Evolutionary conservation across 805 yeast species (phyloP), one percentile per base, ranked within the genome.

Genomic region (Diddensiella santjacobensis): DNA sequence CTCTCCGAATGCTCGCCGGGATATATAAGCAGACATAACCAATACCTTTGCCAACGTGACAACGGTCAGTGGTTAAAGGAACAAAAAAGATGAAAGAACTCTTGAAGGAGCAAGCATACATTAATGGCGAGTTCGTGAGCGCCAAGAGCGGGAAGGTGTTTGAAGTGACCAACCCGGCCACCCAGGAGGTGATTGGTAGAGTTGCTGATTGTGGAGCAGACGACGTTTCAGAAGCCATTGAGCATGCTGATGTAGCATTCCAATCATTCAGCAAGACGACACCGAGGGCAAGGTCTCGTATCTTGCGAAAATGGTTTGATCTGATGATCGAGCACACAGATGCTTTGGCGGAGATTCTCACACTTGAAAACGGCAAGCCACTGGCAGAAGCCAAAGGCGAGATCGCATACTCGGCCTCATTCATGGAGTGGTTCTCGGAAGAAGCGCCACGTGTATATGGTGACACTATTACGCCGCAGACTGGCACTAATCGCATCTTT

Each of bases 131-230:
- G 30, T 45, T 23, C 15, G 37, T 40, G 22, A 19, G 22, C 19
- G 18, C 43, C 37, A 38, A 38, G 17, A 19, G 44, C 26, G 63
- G 70, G 4, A 68, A 70, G n/a, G 63, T 72, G 3, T 88, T 87
- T 62, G 68, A 72, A 2, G 95, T 90, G n/a, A 65, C 67, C 10
- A 87, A 91, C 63, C 97, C 97, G 3, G 93, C 95, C 0, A 72
- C 75, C 20, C 74, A 69, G 19, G 73, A 73, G 17, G 68, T 71
- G 11, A 55, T 81, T 17, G 74, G 79, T 3, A 67, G 71, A 3
- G 84, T 84, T 3, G 49, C 47, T 3, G 54, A 45, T 4, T 46
- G 45, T 23, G 62, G 65, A 8, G 61, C 70, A 2, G 84, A 78
- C 41, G 75, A 71, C 44, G 77, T 71, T 33, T 63, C 69, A 42